Evolutionary conservation across 441 rosid genomes (phyloP).

Genomic region (Brassica balearica): DNA sequence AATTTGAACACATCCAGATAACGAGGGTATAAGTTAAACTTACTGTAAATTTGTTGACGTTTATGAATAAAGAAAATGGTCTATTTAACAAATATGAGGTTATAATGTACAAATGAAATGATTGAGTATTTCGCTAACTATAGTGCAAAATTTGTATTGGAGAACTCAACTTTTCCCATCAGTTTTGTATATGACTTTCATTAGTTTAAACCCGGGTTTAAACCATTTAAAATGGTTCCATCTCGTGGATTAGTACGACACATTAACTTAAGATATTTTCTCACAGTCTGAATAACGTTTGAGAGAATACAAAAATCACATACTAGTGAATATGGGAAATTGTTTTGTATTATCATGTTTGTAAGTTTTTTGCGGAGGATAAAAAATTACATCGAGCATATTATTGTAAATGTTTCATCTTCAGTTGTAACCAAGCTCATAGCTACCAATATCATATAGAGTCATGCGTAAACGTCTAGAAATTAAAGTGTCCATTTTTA

Average conservation of each 20-base stretch:
- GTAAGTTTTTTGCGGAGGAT: neutral
- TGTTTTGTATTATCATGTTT: neutral
- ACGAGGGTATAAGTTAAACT: too few relatives aligned
- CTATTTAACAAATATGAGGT: neutral
- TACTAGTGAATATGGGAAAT: neutral
- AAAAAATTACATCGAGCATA: neutral
- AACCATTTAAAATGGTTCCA: neutral
- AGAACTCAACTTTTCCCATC: neutral
- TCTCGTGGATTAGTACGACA: neutral
- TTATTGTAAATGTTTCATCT: neutral
- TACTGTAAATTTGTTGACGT: neutral
- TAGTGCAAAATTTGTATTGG: neutral
- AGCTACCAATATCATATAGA: slow-evolving; percentile 1
- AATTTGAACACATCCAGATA: neutral
- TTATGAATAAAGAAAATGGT: neutral
- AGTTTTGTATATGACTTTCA: neutral
- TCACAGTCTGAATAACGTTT: neutral
- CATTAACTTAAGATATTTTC: neutral
- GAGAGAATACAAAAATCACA: neutral
- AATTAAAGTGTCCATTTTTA: neutral
- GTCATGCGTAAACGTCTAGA: neutral
- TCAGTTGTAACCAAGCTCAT: neutral
- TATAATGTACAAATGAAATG: neutral
- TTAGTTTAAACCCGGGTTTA: neutral
- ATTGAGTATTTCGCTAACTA: neutral